Evolutionary conservation across 2,329 filamentous ascomycete genomes (phyloP).

Genomic region (Aspergillus sp.): DNA sequence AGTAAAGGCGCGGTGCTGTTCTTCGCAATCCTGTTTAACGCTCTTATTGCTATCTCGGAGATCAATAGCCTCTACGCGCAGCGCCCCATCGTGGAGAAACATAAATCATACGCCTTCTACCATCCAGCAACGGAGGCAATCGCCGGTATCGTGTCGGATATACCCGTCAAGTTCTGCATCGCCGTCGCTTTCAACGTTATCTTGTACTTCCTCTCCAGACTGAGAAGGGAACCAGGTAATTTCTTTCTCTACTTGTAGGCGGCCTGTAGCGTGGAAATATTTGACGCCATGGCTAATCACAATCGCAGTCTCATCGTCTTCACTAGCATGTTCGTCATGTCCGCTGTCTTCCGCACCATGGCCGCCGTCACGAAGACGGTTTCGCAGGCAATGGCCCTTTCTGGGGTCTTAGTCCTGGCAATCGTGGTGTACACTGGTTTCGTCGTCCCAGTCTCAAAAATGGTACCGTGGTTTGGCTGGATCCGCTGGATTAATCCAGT

Average conservation of each 20-base stretch:
- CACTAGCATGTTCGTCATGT: constrained; percentile 64
- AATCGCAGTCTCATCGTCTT: constrained; percentile 73
- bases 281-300: too few relatives aligned
- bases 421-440: constrained; percentile 44
- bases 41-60: constrained; percentile 47
- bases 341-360: constrained; percentile 73
- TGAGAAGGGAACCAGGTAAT: constrained; percentile 60
- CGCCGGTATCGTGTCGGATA: constrained; percentile 20
- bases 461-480: constrained; percentile 73
- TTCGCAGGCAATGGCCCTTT: constrained; percentile 46
- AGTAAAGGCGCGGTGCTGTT: constrained; percentile 68
- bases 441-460: constrained; percentile 42
- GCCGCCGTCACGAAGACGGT: constrained; percentile 62
- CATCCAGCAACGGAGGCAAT: constrained; percentile 15
- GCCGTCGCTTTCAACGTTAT: constrained; percentile 65
- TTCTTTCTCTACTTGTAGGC: constrained; percentile 86
- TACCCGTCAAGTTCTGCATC: constrained; percentile 67
- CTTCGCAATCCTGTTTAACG: constrained; percentile 79
- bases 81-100: constrained; percentile 20
- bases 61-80: constrained; percentile 33
- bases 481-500: constrained; percentile 72
- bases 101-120: constrained; percentile 21
- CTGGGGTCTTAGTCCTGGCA: constrained; percentile 38
- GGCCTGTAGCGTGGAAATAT: too few relatives aligned
- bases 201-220: constrained; percentile 77